phyloP scores from a whole-genome alignment of 176 grass and related monocot genomes.

The bread wheat (Triticum aestivum) region IWGSC_CS_RefSeq_v2.1 NC_057794.1:567488425-567488924 shows the following conservation, averaged over 20 bases:
- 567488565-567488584: no score
- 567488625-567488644: not conserved
- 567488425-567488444: not conserved
- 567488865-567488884: not conserved
- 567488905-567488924: not conserved
- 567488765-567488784: not conserved
- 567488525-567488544: not conserved
- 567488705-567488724: not conserved
- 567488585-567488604: no score
- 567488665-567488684: not conserved
- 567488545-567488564: not conserved
- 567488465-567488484: not conserved
- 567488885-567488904: not conserved
- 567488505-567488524: not conserved
- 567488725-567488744: not conserved
- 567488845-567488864: not conserved
- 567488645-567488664: not conserved
- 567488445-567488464: not conserved
- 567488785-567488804: not conserved
- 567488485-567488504: not conserved
- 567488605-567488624: no score
- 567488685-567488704: not conserved
- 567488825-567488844: slow-evolving; percentile 15
- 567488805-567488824: not conserved
- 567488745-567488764: not conserved